Evolutionary conservation across 2,329 filamentous ascomycete species (phyloP).

Genomic region (Diaporthe humulicola): DNA sequence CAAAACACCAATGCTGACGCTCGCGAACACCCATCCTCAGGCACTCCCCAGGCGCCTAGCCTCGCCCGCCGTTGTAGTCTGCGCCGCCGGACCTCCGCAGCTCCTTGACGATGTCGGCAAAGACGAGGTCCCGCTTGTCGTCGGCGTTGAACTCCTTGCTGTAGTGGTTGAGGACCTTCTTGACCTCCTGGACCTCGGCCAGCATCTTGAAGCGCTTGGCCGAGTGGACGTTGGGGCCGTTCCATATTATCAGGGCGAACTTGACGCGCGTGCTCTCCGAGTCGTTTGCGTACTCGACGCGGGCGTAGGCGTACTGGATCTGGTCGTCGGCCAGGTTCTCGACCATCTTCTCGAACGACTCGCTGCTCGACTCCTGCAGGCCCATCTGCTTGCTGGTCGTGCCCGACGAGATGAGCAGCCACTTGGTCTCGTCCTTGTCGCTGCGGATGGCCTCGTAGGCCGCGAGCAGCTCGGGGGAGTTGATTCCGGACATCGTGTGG

Average conservation of each 20-base stretch:
- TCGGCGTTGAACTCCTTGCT: constrained; percentile 74
- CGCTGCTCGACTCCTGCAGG: constrained; percentile 70
- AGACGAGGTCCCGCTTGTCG: constrained; percentile 71
- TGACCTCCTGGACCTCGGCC: constrained; percentile 63
- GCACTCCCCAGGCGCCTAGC: constrained; percentile 49
- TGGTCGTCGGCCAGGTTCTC: constrained; percentile 67
- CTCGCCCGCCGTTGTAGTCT: constrained; percentile 77
- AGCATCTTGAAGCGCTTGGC: constrained; percentile 30
- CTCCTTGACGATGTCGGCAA: constrained; percentile 71
- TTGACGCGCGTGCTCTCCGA: constrained; percentile 77
- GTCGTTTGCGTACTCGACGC: constrained; percentile 79
- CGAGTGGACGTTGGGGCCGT: constrained; percentile 65
- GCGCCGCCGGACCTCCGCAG: constrained; percentile 77
- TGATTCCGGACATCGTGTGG: constrained; percentile 65
- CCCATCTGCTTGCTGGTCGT: constrained; percentile 66
- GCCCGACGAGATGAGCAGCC: constrained; percentile 73
- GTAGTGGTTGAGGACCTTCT: constrained; percentile 71
- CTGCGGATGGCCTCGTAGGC: constrained; percentile 77
- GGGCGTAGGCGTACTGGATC: constrained; percentile 76
- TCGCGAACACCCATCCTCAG: not conserved
- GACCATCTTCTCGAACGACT: constrained; percentile 70
- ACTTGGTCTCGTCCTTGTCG: constrained; percentile 76
- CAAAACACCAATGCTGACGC: constrained; percentile 32
- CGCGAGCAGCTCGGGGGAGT: constrained; percentile 61
- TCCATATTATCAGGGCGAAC: constrained; percentile 77